Evolutionary conservation across 495 filamentous ascomycete species (phyloP), one percentile per base, ranked within the genome.

Genomic region (Neurospora cerealis): DNA sequence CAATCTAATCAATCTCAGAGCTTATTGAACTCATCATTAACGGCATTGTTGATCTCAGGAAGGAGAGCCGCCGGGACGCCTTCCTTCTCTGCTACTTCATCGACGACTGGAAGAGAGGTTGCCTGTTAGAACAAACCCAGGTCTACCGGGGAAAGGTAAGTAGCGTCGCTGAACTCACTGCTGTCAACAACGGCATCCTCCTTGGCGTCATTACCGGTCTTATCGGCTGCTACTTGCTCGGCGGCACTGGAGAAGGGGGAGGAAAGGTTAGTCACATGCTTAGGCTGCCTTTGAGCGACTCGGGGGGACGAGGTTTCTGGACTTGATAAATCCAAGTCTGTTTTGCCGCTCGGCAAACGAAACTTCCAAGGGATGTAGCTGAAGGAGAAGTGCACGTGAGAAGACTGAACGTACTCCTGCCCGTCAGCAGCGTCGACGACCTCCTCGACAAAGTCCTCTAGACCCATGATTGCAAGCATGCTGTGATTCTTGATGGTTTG

Each of bases 1-100:
- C 24, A 60, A 38, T 48, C n/a, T 7, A 2, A 6, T 21, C 21
- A 28, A 28, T 5, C 11, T n/a, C 15, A 80, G 34, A 79, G 69
- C 70, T 80, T 82, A 72, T 82, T 81, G 40, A 82, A 54, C 74
- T 78, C 80, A 15, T 81, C 78, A 73, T 81, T 82, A 46, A 80
- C 77, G 24, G 79, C 24, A 72, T 80, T 81, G 76, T 81, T 81
- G 40, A 81, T 69, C 75, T 79, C 77, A 5, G 80, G 76, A 34
- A 80, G 78, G 0, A 76, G 32, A 24, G 72, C 79, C 38, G 78
- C 77, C 1, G 79, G 76, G 4, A 81, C 2, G 5, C 77, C 81
- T 73, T 81, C 80, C 74, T 81, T 80, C 41, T 69, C 71, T 8
- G 80, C 80, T 32, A 78, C 74, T 69, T 79, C 75, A 17, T 81